Conservation (phyloP, 805 yeast species). For the Suhomyces vadensis region DNA sequence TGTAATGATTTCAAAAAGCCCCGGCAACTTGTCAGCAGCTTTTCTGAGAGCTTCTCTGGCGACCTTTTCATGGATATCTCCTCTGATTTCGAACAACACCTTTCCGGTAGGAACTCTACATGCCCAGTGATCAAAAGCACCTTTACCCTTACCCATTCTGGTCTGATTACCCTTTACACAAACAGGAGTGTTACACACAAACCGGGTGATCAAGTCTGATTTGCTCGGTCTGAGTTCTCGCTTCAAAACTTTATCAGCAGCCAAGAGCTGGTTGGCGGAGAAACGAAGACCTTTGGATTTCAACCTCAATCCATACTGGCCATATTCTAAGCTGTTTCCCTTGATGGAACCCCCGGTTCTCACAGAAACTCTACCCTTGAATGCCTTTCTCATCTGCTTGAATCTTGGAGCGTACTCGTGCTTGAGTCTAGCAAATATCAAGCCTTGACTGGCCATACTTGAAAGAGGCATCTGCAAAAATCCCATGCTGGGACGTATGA, state of each 20-base stretch:
- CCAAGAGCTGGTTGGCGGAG: conserved; percentile 84
- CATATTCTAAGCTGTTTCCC: conserved; percentile 81
- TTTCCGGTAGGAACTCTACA: conserved; percentile 95
- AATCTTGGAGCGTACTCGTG: conserved; percentile 81
- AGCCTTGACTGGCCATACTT: background rate
- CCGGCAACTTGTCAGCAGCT: conserved; percentile 91
- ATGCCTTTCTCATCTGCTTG: conserved; percentile 68
- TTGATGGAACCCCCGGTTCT: conserved; percentile 92
- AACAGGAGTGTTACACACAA: conserved; percentile 83
- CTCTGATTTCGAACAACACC: conserved; percentile 83
- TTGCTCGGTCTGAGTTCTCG: conserved; percentile 78
- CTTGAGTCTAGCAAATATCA: conserved; percentile 43
- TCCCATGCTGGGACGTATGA: background rate
- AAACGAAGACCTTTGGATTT: conserved; percentile 86
- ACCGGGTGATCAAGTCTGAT: conserved; percentile 76
- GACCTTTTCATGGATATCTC: conserved; percentile 77
- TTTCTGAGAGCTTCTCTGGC: conserved; percentile 89
- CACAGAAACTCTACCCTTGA: conserved; percentile 92
- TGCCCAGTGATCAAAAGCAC: conserved; percentile 97
- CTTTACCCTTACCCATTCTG: conserved; percentile 99
- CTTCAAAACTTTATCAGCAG: conserved; percentile 85
- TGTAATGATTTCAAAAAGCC: conserved; percentile 81
- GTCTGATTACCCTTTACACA: conserved; percentile 97
- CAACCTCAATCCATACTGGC: conserved; percentile 82
- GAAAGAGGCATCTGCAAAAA: background rate